A percentile compares a stretch with the other conserved stretches of the same genome.
Conservation (phyloP, 2,329 filamentous ascomycete species). For the Pleurostoma richardsiae region DNA sequence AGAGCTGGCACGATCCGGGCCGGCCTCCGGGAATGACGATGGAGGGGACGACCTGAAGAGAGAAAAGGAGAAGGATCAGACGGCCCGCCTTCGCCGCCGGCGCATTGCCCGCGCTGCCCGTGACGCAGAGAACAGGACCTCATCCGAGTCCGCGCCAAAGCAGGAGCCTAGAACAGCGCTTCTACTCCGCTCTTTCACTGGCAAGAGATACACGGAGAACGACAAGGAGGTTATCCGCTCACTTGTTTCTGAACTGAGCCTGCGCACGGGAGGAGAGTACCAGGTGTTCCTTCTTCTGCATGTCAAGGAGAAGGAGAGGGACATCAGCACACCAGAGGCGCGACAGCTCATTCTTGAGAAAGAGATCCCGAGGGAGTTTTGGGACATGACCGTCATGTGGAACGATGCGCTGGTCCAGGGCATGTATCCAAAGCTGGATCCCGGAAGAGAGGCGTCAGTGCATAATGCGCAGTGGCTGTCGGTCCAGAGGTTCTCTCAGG, state of each 20-base stretch:
- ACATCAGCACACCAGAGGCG: constrained; percentile 52
- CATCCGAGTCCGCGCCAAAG: constrained; percentile 2
- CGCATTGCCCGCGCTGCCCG: not conserved
- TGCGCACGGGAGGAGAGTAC: constrained; percentile 76
- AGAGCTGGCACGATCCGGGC: constrained; percentile 6
- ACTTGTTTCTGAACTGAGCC: constrained; percentile 69
- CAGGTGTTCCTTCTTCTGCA: constrained; percentile 77
- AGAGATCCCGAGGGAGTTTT: constrained; percentile 38
- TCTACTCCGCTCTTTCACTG: constrained; percentile 70
- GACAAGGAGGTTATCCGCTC: constrained; percentile 75
- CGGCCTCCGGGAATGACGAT: not conserved
- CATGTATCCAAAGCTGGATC: constrained; percentile 71
- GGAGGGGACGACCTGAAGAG: constrained; percentile 7
- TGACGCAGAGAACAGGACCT: constrained; percentile 7
- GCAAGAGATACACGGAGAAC: constrained; percentile 71
- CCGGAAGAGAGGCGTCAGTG: constrained; percentile 40
- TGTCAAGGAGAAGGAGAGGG: constrained; percentile 55
- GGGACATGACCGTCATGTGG: constrained; percentile 68
- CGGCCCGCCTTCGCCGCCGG: constrained; percentile 1
- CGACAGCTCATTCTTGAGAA: constrained; percentile 56
- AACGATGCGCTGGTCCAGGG: constrained; percentile 68
- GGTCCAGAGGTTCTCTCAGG: constrained; percentile 69
- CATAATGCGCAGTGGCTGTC: constrained; percentile 64
- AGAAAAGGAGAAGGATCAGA: constrained; percentile 5
- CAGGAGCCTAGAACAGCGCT: constrained; percentile 61